Evolutionary conservation across 1,284 basidiomycete species (phyloP).

Genomic region (Afroboletus lepidellus): DNA sequence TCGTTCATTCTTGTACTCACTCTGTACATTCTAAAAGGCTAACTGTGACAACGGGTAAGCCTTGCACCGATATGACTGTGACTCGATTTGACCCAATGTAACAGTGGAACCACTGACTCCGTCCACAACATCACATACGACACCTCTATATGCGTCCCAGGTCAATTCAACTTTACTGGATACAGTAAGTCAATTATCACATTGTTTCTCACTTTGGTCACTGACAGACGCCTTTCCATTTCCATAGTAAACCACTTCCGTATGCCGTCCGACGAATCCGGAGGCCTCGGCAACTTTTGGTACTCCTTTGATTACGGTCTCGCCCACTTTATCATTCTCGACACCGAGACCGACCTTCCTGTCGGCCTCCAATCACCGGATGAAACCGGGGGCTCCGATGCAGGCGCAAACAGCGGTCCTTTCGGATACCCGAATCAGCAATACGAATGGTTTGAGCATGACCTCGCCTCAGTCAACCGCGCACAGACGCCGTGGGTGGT

Average conservation of each 20-base stretch:
- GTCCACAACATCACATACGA: slow-evolving; percentile 29
- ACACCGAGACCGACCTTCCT: slow-evolving; percentile 27
- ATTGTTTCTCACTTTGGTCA: no score
- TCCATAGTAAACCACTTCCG: slow-evolving; percentile 27
- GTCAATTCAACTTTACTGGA: slow-evolving; percentile 30
- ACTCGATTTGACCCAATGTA: neutral
- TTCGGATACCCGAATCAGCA: slow-evolving; percentile 30
- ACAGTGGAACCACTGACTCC: slow-evolving; percentile 23
- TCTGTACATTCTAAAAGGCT: neutral
- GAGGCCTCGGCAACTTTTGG: slow-evolving; percentile 31
- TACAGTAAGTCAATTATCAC: slow-evolving; percentile 22
- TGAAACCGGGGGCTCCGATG: slow-evolving; percentile 14
- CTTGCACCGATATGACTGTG: neutral
- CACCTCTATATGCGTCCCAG: slow-evolving; percentile 28
- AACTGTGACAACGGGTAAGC: slow-evolving; percentile 30
- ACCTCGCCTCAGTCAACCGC: slow-evolving; percentile 27
- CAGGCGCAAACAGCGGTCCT: slow-evolving; percentile 22
- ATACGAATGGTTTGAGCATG: slow-evolving; percentile 27
- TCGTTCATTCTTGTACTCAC: neutral
- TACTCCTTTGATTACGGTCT: slow-evolving; percentile 34
- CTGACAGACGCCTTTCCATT: neutral
- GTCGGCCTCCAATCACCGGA: slow-evolving; percentile 27
- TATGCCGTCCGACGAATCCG: slow-evolving; percentile 31
- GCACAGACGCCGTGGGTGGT: slow-evolving; percentile 27
- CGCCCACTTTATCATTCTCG: slow-evolving; percentile 25